A percentile compares a stretch with the other conserved stretches of the same genome.
These are phyloP conservation scores for Jacaranda mimosifolia DNA, from an alignment of 257 asterid genomes.

Conservation along the genomic window DNA sequence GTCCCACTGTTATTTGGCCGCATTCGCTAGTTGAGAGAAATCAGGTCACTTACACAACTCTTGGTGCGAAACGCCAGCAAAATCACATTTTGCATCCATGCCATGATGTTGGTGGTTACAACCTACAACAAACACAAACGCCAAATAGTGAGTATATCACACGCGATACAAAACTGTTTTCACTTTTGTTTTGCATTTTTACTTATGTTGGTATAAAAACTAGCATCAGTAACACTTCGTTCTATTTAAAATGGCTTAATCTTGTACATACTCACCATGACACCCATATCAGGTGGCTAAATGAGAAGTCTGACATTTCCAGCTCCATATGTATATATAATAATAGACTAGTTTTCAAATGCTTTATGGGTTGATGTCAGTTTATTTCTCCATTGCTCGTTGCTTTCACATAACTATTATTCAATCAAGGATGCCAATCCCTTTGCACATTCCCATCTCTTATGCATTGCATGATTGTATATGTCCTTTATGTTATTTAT, in stretches of 20 bases:
- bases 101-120: conserved; percentile 42
- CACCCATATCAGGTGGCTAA: conserved; percentile 1
- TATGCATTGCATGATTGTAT: conserved; percentile 19
- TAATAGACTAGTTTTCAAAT: neutral
- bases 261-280: neutral
- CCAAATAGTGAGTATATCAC: conserved; percentile 55
- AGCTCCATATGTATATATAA: neutral
- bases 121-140: conserved; percentile 43
- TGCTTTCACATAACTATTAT: neutral
- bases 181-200: conserved; percentile 24
- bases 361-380: neutral
- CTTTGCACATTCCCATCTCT: conserved; percentile 16
- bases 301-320: neutral
- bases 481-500: too few relatives aligned
- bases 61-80: conserved; percentile 39
- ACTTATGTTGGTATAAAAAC: conserved; percentile 7
- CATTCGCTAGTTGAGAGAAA: conserved; percentile 46
- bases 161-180: neutral
- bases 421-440: neutral
- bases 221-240: conserved; percentile 19
- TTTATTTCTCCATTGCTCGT: neutral
- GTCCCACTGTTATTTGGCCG: conserved; percentile 37
- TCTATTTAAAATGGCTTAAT: neutral
- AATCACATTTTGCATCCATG: conserved; percentile 35
- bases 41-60: conserved; percentile 32